phyloP scores from a whole-genome alignment of 169 alveolate species.

The Hepatocystis sp. region DNA sequence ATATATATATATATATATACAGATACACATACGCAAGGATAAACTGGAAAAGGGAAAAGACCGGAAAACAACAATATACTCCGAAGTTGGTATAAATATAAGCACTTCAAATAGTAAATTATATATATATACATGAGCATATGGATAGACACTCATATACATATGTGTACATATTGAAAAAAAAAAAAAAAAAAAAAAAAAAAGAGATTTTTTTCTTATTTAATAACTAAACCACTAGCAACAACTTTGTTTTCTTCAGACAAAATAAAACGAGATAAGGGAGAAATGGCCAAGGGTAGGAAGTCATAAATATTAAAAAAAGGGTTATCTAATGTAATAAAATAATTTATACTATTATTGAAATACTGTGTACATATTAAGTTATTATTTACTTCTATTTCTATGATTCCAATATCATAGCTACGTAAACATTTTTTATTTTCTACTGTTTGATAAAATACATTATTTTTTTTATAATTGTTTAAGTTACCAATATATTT shows the following conservation, averaged over 20 bases:
- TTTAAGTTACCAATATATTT: conserved; percentile 26
- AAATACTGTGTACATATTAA: conserved; percentile 34
- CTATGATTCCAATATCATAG: conserved; percentile 51
- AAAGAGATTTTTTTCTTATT: conserved; percentile 1
- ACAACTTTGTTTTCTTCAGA: conserved; percentile 70
- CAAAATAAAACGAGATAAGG: conserved; percentile 71
- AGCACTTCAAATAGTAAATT: too few species aligned
- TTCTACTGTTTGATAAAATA: conserved; percentile 36
- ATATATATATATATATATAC: too few species aligned
- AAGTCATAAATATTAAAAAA: conserved; percentile 64
- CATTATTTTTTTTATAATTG: conserved; percentile 33
- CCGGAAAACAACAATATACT: conserved; percentile 15
- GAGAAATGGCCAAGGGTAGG: conserved; percentile 46
- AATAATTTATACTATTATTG: conserved; percentile 40
- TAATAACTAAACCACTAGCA: conserved; percentile 69
- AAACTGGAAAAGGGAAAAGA: conserved; percentile 20
- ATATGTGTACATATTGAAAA: too few species aligned
- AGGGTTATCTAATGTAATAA: conserved; percentile 34
- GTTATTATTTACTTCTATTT: conserved; percentile 47
- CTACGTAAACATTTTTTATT: conserved; percentile 62
- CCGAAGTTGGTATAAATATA: conserved; percentile 33
- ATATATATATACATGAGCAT: background rate
- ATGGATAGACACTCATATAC: background rate
- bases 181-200: background rate
- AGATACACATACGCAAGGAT: conserved; percentile 13